Base-by-base conservation (phyloP, 345 rosid genomes). In the Cardamine resedifolia region DNA sequence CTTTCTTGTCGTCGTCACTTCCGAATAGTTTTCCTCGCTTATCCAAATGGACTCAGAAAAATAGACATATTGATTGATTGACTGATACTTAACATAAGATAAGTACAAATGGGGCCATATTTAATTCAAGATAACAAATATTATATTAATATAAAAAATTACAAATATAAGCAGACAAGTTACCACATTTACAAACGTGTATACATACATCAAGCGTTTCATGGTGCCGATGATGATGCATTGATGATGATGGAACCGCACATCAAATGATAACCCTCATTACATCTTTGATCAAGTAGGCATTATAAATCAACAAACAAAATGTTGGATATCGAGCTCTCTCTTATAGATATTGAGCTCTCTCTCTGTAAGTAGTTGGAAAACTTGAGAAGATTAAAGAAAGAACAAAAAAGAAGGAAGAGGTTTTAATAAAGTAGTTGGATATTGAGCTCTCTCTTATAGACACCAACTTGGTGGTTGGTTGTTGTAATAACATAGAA, bases 381-480 rank as follows among this genome's bases (percentile, higher is more conserved):
- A 55, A 24, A 14, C 7, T 57, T 57, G 28, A 41, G 41, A 68
- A 20, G 64, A 44, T 30, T 28, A 44, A 4, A 16, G 55, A 14
- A 5, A 2, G 34, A 20, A 57, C 3, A 66, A n/a, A 21, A 14
- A 7, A 30, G 19, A 24, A 51, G 48, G 30, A 49, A 51, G 28
- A 15, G 1, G 31, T 33, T 65, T 31, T 33, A 33, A n/a, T n/a
- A n/a, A n/a, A n/a, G n/a, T n/a, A n/a, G n/a, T n/a, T n/a, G n/a
- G n/a, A n/a, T n/a, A n/a, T n/a, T n/a, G n/a, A n/a, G n/a, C n/a
- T n/a, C n/a, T n/a, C n/a, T n/a, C n/a, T n/a, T n/a, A 67, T 63
- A 62, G 58, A 68, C 50, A 67, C 64, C 36, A 68, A 68, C 64
- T 60, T 68, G 48, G 58, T 23, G 48, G 74, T 68, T 44, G 74